A percentile compares a stretch with the other conserved stretches of the same genome.
These are phyloP conservation scores for Russula emetica DNA, from an alignment of 768 basidiomycete species.

Conservation along the genomic window DNA sequence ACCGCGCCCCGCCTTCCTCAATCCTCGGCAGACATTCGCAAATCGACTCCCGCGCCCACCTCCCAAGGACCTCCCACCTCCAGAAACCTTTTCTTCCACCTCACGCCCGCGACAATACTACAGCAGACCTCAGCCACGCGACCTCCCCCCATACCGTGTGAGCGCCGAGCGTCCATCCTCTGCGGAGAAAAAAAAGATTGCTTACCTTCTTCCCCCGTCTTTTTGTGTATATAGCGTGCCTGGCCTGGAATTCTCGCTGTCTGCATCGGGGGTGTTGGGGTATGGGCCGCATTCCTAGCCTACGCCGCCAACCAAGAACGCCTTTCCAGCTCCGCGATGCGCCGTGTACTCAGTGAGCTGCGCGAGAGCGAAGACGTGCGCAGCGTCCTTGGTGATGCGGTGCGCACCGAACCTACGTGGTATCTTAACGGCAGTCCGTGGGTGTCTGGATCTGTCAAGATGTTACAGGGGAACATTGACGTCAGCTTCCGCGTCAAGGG, in stretches of 20 bases:
- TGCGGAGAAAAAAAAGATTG: not conserved
- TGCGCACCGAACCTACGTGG: constrained; percentile 62
- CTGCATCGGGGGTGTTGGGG: constrained; percentile 49
- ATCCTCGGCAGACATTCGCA: constrained; percentile 1
- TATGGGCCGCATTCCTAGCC: constrained; percentile 65
- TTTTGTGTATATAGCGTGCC: constrained; percentile 32
- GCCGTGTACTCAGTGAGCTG: constrained; percentile 58
- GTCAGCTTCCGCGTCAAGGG: constrained; percentile 73
- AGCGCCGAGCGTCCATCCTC: not conserved
- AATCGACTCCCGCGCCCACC: constrained; percentile 26
- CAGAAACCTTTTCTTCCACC: constrained; percentile 43
- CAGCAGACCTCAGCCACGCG: constrained; percentile 39
- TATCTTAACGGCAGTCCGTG: constrained; percentile 74
- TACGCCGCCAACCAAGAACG: constrained; percentile 75
- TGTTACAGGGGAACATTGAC: constrained; percentile 72
- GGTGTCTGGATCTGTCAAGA: constrained; percentile 64
- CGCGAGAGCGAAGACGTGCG: constrained; percentile 48
- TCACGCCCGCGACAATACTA: constrained; percentile 46
- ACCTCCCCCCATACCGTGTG: constrained; percentile 45
- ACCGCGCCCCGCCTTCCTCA: not conserved
- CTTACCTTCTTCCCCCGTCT: not conserved
- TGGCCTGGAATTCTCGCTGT: constrained; percentile 58
- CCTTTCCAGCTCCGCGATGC: constrained; percentile 68
- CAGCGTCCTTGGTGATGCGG: constrained; percentile 58
- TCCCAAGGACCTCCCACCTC: constrained; percentile 16